Conservation (phyloP, 345 rosid genomes). For the Salix suchowensis region DNA sequence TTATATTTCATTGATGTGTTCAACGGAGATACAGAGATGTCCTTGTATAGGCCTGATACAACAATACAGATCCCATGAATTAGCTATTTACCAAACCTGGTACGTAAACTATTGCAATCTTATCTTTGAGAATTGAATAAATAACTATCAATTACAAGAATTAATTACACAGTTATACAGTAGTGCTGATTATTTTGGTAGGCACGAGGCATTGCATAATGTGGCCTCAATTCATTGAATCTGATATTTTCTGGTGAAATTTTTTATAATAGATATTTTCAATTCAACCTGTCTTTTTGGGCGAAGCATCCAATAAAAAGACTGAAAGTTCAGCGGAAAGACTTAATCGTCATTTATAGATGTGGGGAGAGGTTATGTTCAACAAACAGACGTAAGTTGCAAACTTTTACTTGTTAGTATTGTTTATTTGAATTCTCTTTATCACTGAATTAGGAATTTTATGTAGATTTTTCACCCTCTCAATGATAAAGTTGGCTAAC, state of each 20-base stretch:
- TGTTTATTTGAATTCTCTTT: background rate
- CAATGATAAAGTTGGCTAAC: background rate
- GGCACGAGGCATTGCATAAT: constrained; percentile 8
- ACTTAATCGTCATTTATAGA: constrained; percentile 40
- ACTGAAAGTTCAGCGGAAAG: constrained; percentile 55
- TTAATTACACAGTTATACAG: background rate
- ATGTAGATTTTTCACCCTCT: background rate
- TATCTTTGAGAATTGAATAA: no score
- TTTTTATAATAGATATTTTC: constrained; percentile 49
- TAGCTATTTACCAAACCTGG: no score
- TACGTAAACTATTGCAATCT: no score
- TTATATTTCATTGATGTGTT: no score
- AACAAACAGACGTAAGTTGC: constrained; percentile 13
- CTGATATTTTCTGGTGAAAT: constrained; percentile 22
- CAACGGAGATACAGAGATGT: no score
- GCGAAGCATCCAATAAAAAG: constrained; percentile 53
- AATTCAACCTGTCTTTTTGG: constrained; percentile 50
- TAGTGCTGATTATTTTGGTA: background rate
- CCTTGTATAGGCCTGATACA: no score
- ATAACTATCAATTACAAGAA: no score
- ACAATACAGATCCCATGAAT: no score
- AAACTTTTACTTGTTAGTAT: background rate
- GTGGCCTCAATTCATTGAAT: constrained; percentile 7
- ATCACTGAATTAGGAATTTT: background rate
- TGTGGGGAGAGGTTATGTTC: constrained; percentile 53